phyloP scores from a whole-genome alignment of 1,139 yeast genomes.

The Taphrina flavorubra region DNA sequence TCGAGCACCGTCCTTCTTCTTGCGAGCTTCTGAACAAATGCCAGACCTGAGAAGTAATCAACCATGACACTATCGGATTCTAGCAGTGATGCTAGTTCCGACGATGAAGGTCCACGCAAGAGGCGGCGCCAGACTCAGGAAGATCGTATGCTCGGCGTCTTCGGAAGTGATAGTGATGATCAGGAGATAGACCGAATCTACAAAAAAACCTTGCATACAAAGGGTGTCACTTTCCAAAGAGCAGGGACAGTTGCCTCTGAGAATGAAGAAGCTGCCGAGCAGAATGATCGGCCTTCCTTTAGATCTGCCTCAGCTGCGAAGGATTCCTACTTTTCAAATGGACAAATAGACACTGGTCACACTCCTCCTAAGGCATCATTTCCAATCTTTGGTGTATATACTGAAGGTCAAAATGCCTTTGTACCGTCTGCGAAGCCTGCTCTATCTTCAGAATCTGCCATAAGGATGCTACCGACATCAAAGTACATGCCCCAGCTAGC shows the following conservation, averaged over 20 bases:
- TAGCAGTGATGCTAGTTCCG: slow-evolving; percentile 10
- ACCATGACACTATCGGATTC: slow-evolving; percentile 14
- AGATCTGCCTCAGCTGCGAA: not conserved
- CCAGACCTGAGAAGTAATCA: not conserved
- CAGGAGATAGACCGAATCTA: slow-evolving; percentile 15
- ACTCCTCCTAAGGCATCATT: not conserved
- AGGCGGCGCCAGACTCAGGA: slow-evolving; percentile 40
- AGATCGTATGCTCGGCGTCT: slow-evolving; percentile 44
- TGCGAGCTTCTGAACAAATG: not conserved
- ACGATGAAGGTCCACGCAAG: slow-evolving; percentile 18
- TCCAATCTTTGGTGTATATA: slow-evolving; percentile 8
- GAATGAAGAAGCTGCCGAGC: slow-evolving; percentile 32
- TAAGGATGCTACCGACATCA: not conserved
- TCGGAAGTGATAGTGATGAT: slow-evolving; percentile 45
- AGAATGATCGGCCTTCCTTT: slow-evolving; percentile 13
- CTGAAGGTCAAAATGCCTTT: not conserved
- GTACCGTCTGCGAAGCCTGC: slow-evolving; percentile 13
- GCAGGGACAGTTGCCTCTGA: slow-evolving; percentile 31
- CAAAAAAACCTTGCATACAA: slow-evolving; percentile 44
- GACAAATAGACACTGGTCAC: not conserved
- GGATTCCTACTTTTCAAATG: not conserved
- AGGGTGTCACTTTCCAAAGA: slow-evolving; percentile 42
- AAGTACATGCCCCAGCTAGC: not conserved
- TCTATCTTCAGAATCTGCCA: not conserved
- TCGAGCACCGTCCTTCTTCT: no score